phyloP scores from a whole-genome alignment of 2,329 filamentous ascomycete species.

The Orbilia ellipsospora region DNA sequence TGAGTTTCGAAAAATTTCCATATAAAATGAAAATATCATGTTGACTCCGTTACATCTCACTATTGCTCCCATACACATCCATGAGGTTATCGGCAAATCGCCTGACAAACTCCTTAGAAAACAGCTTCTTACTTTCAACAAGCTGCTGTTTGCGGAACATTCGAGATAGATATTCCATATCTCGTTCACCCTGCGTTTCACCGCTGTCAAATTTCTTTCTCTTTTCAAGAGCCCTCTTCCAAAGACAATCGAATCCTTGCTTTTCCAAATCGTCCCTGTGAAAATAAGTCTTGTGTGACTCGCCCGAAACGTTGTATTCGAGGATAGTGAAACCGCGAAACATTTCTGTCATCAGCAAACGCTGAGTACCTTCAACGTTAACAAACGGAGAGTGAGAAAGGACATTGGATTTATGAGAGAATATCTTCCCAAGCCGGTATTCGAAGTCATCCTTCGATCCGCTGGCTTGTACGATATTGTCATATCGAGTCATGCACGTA shows the following conservation, averaged over 20 bases:
- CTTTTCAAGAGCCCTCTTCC: slow-evolving; percentile 9
- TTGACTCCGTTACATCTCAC: too few relatives aligned
- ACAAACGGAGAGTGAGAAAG: slow-evolving; percentile 23
- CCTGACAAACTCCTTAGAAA: too few relatives aligned
- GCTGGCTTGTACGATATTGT: slow-evolving; percentile 11
- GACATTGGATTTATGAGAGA: slow-evolving; percentile 21
- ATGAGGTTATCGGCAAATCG: too few relatives aligned
- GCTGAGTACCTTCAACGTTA: slow-evolving; percentile 17
- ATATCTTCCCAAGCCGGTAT: slow-evolving; percentile 29
- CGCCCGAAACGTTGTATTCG: slow-evolving; percentile 42
- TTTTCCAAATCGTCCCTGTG: neutral
- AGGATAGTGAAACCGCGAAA: slow-evolving; percentile 39
- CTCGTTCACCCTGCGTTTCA: neutral
- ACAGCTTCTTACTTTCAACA: too few relatives aligned
- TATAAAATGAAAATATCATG: too few relatives aligned
- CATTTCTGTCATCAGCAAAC: slow-evolving; percentile 35
- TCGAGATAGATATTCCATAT: slow-evolving; percentile 19
- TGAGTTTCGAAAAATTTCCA: too few relatives aligned
- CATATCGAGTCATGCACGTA: slow-evolving; percentile 27
- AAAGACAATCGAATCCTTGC: neutral
- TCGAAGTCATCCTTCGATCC: slow-evolving; percentile 4
- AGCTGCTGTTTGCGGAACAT: neutral
- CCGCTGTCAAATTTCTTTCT: neutral
- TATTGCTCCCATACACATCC: too few relatives aligned
- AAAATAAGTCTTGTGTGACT: slow-evolving; percentile 15